These are phyloP conservation scores for Globisporangium polare DNA, from an alignment of 352 stramenopile species.

Conservation along the genomic window DNA sequence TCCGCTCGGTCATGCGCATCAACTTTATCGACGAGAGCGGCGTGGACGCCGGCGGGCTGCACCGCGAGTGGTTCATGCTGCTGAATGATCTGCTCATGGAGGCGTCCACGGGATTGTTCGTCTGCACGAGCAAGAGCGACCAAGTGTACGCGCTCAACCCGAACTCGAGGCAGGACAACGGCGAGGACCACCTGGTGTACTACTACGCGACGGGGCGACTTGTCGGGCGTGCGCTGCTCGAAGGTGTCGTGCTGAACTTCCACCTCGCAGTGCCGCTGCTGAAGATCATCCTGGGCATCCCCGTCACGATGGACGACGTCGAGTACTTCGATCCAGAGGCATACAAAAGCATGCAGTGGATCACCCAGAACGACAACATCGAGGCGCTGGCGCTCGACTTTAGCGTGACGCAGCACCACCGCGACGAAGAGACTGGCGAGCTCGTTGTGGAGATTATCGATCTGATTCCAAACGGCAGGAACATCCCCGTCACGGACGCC, in stretches of 20 bases:
- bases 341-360: conserved; percentile 61
- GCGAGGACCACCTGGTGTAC: conserved; percentile 67
- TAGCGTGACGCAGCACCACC: conserved; percentile 33
- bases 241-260: conserved; percentile 92
- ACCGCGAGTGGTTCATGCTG: conserved; percentile 93
- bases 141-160: conserved; percentile 61
- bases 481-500: conserved; percentile 90
- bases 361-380: conserved; percentile 53
- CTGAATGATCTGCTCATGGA: conserved; percentile 56
- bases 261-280: conserved; percentile 95
- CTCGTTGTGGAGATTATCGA: conserved; percentile 38
- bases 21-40: conserved; percentile 85
- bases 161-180: conserved; percentile 51
- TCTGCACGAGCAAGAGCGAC: conserved; percentile 44
- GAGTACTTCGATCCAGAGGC: conserved; percentile 73
- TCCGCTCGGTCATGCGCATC: conserved; percentile 78
- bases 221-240: conserved; percentile 61
- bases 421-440: neutral
- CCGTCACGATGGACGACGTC: conserved; percentile 93
- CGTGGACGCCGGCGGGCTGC: conserved; percentile 82
- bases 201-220: conserved; percentile 53
- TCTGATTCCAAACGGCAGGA: conserved; percentile 47
- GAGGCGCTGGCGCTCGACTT: conserved; percentile 62
- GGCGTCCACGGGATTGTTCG: conserved; percentile 48
- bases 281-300: conserved; percentile 96